Conservation (phyloP, 805 yeast species). For the Middelhovenomyces tepae region DNA sequence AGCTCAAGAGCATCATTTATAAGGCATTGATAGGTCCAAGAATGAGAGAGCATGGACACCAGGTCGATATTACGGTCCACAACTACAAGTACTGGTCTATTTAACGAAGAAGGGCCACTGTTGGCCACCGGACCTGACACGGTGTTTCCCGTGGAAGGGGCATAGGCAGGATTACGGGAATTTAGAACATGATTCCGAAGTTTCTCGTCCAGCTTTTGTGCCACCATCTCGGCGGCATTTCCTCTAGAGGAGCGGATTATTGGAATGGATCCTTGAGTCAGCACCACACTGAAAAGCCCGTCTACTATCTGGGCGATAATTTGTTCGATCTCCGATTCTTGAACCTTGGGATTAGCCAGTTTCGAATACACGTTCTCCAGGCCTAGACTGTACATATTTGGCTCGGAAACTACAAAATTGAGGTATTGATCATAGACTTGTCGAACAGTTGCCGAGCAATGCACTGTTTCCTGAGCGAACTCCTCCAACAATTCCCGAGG, state of each 20-base stretch:
- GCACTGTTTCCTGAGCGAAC: conserved; percentile 70
- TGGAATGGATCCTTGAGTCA: conserved; percentile 75
- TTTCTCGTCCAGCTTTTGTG: conserved; percentile 74
- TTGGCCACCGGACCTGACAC: too few species aligned
- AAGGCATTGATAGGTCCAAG: conserved; percentile 97
- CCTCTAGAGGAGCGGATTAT: conserved; percentile 84
- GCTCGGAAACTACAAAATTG: conserved; percentile 88
- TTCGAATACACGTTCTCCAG: conserved; percentile 53
- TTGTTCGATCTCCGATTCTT: conserved; percentile 64
- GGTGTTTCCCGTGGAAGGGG: too few species aligned
- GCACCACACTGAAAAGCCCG: conserved; percentile 71
- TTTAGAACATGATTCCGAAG: conserved; percentile 81
- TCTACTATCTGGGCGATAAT: conserved; percentile 64
- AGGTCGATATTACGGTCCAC: conserved; percentile 86
- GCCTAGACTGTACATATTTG: conserved; percentile 77
- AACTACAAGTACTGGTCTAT: conserved; percentile 68
- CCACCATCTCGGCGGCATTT: conserved; percentile 93
- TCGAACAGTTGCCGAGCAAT: conserved; percentile 59
- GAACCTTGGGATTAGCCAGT: conserved; percentile 61
- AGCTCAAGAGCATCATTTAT: conserved; percentile 85
- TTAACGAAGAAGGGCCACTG: conserved; percentile 27
- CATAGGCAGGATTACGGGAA: conserved; percentile 34
- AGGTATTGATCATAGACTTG: conserved; percentile 94
- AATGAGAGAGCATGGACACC: conserved; percentile 89
- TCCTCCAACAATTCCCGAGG: conserved; percentile 75